These are phyloP conservation scores for Aspergillus hancockii DNA, from an alignment of 495 filamentous ascomycete species.

Conservation along the genomic window DNA sequence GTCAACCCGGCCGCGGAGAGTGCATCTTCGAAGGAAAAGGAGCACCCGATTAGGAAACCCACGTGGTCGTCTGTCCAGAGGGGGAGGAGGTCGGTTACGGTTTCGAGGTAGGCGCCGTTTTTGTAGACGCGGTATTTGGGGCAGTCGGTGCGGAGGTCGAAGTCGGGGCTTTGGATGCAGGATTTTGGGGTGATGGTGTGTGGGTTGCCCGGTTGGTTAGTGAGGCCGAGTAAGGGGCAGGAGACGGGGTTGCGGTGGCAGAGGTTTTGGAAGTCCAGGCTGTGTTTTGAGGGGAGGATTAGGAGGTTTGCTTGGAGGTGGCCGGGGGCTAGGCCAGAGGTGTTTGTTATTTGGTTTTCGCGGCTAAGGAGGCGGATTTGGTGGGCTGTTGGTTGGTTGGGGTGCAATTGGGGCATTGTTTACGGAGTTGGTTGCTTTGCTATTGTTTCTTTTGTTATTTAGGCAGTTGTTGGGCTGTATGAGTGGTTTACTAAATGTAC, in stretches of 20 bases:
- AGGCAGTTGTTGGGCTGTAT: background rate
- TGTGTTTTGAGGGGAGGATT: constrained; percentile 51
- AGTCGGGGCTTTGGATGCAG: constrained; percentile 36
- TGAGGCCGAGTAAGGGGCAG: constrained; percentile 53
- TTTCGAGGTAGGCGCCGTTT: constrained; percentile 29
- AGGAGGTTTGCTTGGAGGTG: constrained; percentile 61
- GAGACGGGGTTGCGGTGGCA: constrained; percentile 59
- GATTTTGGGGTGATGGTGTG: constrained; percentile 19
- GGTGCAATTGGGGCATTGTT: background rate
- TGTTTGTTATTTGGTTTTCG: constrained; percentile 39
- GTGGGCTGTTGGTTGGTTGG: background rate
- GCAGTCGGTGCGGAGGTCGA: constrained; percentile 55
- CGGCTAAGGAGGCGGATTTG: constrained; percentile 47
- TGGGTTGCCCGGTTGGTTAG: constrained; percentile 22
- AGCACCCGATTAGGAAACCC: constrained; percentile 60
- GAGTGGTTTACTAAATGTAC: background rate
- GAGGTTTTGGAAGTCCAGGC: constrained; percentile 51
- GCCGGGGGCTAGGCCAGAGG: constrained; percentile 50
- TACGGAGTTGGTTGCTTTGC: background rate
- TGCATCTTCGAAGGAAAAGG: constrained; percentile 56
- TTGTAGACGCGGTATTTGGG: constrained; percentile 55
- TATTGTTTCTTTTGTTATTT: background rate
- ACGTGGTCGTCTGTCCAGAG: constrained; percentile 54
- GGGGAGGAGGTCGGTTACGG: constrained; percentile 35
- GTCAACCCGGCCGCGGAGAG: constrained; percentile 43